Conservation (phyloP, 2,329 filamentous ascomycete species). For the Hysterium pulicare region DNA sequence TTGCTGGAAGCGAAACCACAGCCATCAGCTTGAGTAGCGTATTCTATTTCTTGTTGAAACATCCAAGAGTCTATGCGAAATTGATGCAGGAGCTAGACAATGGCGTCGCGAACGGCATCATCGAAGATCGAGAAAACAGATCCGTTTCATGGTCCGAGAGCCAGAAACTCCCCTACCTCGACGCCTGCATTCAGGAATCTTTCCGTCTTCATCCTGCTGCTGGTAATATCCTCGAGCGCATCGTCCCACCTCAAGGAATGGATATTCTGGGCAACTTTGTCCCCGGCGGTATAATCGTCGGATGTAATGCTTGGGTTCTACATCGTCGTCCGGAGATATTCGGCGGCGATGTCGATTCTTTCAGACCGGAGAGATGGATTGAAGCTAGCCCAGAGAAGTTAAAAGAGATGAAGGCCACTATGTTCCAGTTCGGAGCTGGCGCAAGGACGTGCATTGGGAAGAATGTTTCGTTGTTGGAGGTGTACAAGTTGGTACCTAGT, state of each 20-base stretch:
- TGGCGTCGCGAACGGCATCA: constrained; percentile 51
- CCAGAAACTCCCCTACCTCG: constrained; percentile 70
- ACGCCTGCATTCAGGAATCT: constrained; percentile 74
- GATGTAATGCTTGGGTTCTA: constrained; percentile 72
- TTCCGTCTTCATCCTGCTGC: constrained; percentile 74
- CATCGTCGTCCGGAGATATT: constrained; percentile 67
- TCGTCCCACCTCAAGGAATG: constrained; percentile 63
- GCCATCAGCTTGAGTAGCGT: constrained; percentile 69
- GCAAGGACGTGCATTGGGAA: constrained; percentile 65
- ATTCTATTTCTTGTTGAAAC: constrained; percentile 71
- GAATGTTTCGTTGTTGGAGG: constrained; percentile 49
- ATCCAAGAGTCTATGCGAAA: constrained; percentile 53
- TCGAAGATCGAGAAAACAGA: constrained; percentile 46
- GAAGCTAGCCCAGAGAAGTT: constrained; percentile 54
- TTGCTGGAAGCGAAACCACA: constrained; percentile 76
- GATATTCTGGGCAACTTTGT: constrained; percentile 62
- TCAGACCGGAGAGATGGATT: constrained; percentile 66
- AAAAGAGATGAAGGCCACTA: constrained; percentile 64
- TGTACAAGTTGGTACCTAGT: constrained; percentile 52
- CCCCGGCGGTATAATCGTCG: constrained; percentile 69
- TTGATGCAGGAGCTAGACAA: constrained; percentile 62
- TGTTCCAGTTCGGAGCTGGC: constrained; percentile 72
- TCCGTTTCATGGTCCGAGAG: constrained; percentile 67
- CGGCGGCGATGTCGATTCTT: constrained; percentile 63
- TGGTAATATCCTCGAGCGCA: constrained; percentile 68